Conservation (phyloP, 805 yeast species). For the Naumovozyma baii region DNA sequence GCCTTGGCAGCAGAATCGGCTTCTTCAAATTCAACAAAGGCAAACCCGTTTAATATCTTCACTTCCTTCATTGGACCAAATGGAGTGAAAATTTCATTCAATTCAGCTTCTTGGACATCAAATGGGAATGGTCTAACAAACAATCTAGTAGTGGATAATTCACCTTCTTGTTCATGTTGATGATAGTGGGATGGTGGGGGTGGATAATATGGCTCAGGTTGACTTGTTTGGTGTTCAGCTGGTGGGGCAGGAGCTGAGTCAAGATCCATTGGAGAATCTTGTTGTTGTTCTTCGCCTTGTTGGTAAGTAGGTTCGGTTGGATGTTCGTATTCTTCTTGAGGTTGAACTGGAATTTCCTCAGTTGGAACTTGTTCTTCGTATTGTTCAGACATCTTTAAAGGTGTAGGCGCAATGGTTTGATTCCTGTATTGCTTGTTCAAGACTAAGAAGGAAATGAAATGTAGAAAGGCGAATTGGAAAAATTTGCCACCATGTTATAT, state of each 20-base stretch:
- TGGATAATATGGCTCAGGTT: constrained; percentile 16
- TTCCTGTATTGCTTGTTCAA: background rate
- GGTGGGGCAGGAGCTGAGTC: constrained; percentile 6
- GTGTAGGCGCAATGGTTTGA: background rate
- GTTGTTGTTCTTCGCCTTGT: constrained; percentile 10
- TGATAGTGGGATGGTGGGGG: constrained; percentile 12
- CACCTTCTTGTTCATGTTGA: constrained; percentile 23
- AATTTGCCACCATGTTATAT: constrained; percentile 3
- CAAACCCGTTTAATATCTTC: constrained; percentile 71
- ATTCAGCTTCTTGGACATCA: constrained; percentile 45
- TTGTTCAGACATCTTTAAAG: constrained; percentile 12
- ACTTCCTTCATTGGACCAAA: constrained; percentile 61
- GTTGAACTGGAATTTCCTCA: constrained; percentile 7
- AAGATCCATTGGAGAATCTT: constrained; percentile 8
- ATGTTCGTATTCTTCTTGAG: constrained; percentile 3
- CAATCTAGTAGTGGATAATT: constrained; percentile 36
- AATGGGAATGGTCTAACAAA: constrained; percentile 57
- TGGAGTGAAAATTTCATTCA: constrained; percentile 58
- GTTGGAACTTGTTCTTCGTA: constrained; percentile 14
- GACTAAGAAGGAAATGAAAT: background rate
- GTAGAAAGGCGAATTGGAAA: background rate
- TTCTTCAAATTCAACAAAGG: constrained; percentile 76
- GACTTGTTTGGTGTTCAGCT: constrained; percentile 11
- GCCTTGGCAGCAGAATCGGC: constrained; percentile 66
- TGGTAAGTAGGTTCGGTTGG: constrained; percentile 7